These are phyloP conservation scores for Andrographis paniculata DNA, from an alignment of 305 asterid species.

Conservation along the genomic window DNA sequence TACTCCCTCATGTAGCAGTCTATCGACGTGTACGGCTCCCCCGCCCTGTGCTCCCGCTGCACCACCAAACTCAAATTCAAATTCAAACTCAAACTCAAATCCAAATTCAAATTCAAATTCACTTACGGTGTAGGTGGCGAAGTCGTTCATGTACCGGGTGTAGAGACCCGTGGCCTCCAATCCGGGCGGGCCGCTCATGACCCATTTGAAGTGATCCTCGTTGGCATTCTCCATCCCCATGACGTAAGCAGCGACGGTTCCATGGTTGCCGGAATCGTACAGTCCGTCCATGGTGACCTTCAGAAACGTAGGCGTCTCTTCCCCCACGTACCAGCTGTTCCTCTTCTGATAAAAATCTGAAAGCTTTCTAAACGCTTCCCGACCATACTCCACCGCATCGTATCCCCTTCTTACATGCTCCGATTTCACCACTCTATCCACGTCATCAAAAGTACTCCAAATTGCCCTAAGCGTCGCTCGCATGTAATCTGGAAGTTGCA, in stretches of 20 bases:
- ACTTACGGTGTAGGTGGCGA: background rate
- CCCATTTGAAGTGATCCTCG: background rate
- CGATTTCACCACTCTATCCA: too few species aligned
- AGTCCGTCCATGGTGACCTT: background rate
- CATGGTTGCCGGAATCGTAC: background rate
- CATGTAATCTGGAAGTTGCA: too few species aligned
- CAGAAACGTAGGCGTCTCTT: too few species aligned
- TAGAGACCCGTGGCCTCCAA: background rate
- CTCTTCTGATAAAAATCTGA: too few species aligned
- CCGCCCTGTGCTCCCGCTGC: background rate
- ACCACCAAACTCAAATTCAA: background rate
- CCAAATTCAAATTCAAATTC: background rate
- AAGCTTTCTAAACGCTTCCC: too few species aligned
- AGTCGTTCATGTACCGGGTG: background rate
- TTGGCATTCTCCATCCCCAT: background rate
- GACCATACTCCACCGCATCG: too few species aligned
- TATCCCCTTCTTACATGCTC: too few species aligned
- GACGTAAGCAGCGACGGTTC: background rate
- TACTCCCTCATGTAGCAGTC: background rate
- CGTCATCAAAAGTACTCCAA: too few species aligned
- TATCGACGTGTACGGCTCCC: background rate
- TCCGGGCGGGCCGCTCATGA: background rate
- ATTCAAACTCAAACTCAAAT: too few species aligned
- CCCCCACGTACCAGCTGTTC: too few species aligned
- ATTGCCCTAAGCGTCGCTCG: too few species aligned